Evolutionary conservation across 148 eudicot species (phyloP).

Genomic region (Fagopyrum homotropicum): DNA sequence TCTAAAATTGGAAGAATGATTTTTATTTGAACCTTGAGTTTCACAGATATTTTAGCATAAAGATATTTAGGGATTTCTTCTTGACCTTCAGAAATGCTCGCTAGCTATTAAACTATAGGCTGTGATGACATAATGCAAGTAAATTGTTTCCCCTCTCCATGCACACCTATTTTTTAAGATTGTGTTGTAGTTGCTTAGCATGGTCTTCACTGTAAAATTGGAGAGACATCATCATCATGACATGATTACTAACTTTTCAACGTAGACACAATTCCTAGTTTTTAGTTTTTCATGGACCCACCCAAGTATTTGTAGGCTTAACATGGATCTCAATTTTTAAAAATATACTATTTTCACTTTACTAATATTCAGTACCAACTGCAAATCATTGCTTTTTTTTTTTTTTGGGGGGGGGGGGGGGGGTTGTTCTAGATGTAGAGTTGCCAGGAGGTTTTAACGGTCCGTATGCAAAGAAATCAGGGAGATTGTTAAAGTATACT

Average conservation of each 20-base stretch:
- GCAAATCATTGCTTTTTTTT: neutral
- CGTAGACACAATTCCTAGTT: neutral
- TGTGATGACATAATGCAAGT: neutral
- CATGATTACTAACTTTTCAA: neutral
- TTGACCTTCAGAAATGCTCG: neutral
- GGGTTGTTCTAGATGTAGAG: neutral
- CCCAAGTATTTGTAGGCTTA: neutral
- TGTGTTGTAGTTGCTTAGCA: too few relatives aligned
- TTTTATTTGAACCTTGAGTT: neutral
- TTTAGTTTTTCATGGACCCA: neutral
- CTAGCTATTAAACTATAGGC: neutral
- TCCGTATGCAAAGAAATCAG: neutral
- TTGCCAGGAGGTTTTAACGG: neutral
- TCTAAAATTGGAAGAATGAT: neutral
- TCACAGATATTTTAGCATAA: neutral
- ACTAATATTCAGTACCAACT: neutral
- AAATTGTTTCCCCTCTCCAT: neutral
- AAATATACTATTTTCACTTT: neutral
- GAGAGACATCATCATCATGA: neutral
- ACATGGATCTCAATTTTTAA: neutral
- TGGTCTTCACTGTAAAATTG: neutral
- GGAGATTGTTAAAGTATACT: neutral
- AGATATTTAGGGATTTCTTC: neutral
- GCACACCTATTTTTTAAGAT: too few relatives aligned
- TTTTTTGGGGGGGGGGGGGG: too few relatives aligned